A percentile compares a stretch with the other conserved stretches of the same genome.
Evolutionary conservation across 495 filamentous ascomycete genomes (phyloP).

Genomic region (Tuber microsphaerosporum): DNA sequence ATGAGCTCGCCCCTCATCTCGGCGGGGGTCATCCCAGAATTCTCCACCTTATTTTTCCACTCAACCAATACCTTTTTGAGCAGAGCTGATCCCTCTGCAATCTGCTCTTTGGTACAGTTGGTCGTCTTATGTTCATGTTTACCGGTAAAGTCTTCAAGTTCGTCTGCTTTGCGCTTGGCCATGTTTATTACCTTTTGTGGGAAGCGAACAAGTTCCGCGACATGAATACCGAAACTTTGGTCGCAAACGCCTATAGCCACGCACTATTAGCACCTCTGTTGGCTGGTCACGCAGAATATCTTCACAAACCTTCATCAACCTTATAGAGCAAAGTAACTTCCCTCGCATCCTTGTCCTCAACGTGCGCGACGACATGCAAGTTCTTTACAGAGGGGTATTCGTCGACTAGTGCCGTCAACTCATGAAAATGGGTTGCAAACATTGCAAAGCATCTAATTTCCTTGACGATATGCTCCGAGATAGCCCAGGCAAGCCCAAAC

Average conservation of each 20-base stretch:
- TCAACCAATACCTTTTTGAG: constrained; percentile 76
- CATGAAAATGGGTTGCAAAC: constrained; percentile 98
- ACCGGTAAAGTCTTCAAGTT: constrained; percentile 90
- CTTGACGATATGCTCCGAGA: constrained; percentile 92
- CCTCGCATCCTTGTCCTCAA: constrained; percentile 54
- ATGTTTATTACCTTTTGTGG: constrained; percentile 95
- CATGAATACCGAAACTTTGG: constrained; percentile 96
- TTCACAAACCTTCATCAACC: constrained; percentile 61
- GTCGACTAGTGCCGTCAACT: constrained; percentile 83
- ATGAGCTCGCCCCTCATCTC: constrained; percentile 74
- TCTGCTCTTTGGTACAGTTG: constrained; percentile 61
- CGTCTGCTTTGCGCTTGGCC: constrained; percentile 96
- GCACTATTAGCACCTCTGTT: neutral
- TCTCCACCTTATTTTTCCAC: constrained; percentile 81
- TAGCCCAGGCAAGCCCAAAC: constrained; percentile 96
- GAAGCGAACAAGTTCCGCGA: constrained; percentile 96
- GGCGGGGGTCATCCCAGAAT: constrained; percentile 57
- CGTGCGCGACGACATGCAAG: constrained; percentile 91
- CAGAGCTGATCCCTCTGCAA: constrained; percentile 80
- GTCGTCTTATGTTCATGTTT: constrained; percentile 56
- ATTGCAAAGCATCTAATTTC: constrained; percentile 88
- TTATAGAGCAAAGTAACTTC: constrained; percentile 96
- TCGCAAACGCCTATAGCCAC: constrained; percentile 64
- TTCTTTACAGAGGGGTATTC: constrained; percentile 82
- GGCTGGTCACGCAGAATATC: neutral